These are phyloP conservation scores for Candida anutae DNA, from an alignment of 1,139 yeast species.

Conservation along the genomic window DNA sequence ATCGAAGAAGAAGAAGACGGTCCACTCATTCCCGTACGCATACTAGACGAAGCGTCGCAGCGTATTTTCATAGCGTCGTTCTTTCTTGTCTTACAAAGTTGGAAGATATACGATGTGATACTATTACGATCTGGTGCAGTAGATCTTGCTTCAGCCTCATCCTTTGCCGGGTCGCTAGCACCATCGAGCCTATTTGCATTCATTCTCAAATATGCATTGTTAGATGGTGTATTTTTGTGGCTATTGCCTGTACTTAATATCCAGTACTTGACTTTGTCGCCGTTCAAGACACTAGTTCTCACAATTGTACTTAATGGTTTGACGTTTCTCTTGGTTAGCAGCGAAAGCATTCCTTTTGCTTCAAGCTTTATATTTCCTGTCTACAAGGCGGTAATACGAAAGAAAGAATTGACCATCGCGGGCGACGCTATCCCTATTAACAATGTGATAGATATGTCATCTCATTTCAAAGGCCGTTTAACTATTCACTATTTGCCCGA, in stretches of 20 bases:
- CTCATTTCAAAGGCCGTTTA: conserved; percentile 78
- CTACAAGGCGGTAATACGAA: conserved; percentile 39
- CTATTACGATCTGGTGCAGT: conserved; percentile 33
- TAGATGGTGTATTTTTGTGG: conserved; percentile 69
- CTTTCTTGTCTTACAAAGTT: conserved; percentile 70
- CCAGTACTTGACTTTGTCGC: conserved; percentile 59
- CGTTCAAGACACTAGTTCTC: conserved; percentile 43
- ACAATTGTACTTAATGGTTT: conserved; percentile 26
- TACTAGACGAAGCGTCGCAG: conserved; percentile 79
- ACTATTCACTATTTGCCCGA: conserved; percentile 88
- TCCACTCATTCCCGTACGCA: conserved; percentile 39
- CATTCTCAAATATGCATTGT: conserved; percentile 57
- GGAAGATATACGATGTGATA: conserved; percentile 69
- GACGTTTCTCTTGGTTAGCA: conserved; percentile 38
- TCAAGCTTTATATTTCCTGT: conserved; percentile 27
- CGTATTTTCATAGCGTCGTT: conserved; percentile 55
- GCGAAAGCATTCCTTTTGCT: conserved; percentile 28
- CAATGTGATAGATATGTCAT: conserved; percentile 50
- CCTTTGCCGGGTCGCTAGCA: conserved; percentile 10
- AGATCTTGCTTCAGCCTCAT: too few species aligned
- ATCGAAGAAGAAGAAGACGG: conserved; percentile 4
- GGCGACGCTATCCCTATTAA: conserved; percentile 45
- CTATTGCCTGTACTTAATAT: conserved; percentile 65
- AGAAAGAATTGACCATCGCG: conserved; percentile 59
- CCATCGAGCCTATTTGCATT: conserved; percentile 47